Conservation (phyloP, 2,329 filamentous ascomycete genomes). For the Aspergillus hortae region DNA sequence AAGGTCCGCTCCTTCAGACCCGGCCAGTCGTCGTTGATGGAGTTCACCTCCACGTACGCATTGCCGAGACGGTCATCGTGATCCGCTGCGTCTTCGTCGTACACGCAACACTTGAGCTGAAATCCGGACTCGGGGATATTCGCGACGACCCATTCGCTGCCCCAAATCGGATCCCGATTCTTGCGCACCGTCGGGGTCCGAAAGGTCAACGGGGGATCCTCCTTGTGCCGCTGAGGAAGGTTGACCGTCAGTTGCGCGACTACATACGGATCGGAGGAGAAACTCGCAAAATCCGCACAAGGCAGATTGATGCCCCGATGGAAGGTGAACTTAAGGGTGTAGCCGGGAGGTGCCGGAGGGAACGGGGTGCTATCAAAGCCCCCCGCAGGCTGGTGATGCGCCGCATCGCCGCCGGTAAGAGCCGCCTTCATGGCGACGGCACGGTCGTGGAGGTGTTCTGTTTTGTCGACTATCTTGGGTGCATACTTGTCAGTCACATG, state of each 20-base stretch:
- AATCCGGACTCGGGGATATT: slow-evolving; percentile 81
- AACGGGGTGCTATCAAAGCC: slow-evolving; percentile 79
- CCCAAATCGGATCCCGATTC: slow-evolving; percentile 73
- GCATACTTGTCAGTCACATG: slow-evolving; percentile 32
- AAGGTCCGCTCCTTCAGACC: slow-evolving; percentile 65
- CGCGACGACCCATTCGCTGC: slow-evolving; percentile 81
- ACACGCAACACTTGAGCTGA: slow-evolving; percentile 77
- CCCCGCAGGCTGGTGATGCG: slow-evolving; percentile 56
- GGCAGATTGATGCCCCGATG: slow-evolving; percentile 78
- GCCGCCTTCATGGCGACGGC: slow-evolving; percentile 23
- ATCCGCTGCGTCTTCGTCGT: slow-evolving; percentile 85
- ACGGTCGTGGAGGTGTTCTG: slow-evolving; percentile 38
- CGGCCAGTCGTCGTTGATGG: slow-evolving; percentile 62
- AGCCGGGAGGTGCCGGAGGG: slow-evolving; percentile 70
- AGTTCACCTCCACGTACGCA: slow-evolving; percentile 65
- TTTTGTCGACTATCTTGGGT: slow-evolving; percentile 37
- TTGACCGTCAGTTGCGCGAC: slow-evolving; percentile 69
- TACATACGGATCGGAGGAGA: slow-evolving; percentile 81
- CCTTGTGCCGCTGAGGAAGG: slow-evolving; percentile 74
- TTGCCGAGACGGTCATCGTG: slow-evolving; percentile 86
- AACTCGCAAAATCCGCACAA: slow-evolving; percentile 70
- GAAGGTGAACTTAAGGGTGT: slow-evolving; percentile 80
- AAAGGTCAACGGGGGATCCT: slow-evolving; percentile 71
- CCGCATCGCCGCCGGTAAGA: slow-evolving; percentile 3
- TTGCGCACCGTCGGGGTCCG: slow-evolving; percentile 73